These are phyloP conservation scores for Ascochyta fabae DNA, from an alignment of 2,329 filamentous ascomycete genomes.

Conservation along the genomic window DNA sequence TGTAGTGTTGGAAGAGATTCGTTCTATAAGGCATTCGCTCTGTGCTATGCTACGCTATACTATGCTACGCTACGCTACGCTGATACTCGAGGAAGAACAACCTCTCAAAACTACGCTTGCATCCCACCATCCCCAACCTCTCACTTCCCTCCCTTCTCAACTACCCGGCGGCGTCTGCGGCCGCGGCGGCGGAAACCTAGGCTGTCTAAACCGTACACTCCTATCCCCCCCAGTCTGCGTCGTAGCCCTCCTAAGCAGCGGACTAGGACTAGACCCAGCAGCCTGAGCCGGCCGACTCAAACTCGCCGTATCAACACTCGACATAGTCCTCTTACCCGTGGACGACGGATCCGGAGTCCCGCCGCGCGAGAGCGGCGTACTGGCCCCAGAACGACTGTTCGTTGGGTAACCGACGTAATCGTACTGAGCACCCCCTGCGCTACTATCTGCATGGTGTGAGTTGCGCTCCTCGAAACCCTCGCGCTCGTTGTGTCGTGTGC, in stretches of 20 bases:
- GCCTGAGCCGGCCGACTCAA: constrained; percentile 20
- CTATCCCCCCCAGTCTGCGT: constrained; percentile 29
- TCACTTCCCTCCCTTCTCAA: not conserved
- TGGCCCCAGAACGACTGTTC: constrained; percentile 15
- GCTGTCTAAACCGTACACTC: constrained; percentile 25
- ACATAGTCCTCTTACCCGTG: not conserved
- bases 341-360: constrained; percentile 10
- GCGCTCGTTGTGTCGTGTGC: constrained; percentile 14
- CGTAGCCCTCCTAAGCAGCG: constrained; percentile 43
- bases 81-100: not conserved
- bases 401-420: constrained; percentile 44
- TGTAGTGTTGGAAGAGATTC: too few relatives aligned
- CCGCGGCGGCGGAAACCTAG: constrained; percentile 19
- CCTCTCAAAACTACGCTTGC: not conserved
- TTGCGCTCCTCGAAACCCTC: constrained; percentile 9
- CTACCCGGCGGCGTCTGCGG: constrained; percentile 1
- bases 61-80: constrained; percentile 3
- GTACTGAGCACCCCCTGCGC: constrained; percentile 14
- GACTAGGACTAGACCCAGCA: constrained; percentile 31
- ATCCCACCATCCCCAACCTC: not conserved
- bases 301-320: not conserved
- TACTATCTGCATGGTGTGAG: too few relatives aligned
- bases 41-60: not conserved
- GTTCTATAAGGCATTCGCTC: not conserved
- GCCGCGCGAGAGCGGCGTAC: constrained; percentile 24